Evolutionary conservation across 2,329 filamentous ascomycete species (phyloP).

Genomic region (Pestalotiopsis fici): DNA sequence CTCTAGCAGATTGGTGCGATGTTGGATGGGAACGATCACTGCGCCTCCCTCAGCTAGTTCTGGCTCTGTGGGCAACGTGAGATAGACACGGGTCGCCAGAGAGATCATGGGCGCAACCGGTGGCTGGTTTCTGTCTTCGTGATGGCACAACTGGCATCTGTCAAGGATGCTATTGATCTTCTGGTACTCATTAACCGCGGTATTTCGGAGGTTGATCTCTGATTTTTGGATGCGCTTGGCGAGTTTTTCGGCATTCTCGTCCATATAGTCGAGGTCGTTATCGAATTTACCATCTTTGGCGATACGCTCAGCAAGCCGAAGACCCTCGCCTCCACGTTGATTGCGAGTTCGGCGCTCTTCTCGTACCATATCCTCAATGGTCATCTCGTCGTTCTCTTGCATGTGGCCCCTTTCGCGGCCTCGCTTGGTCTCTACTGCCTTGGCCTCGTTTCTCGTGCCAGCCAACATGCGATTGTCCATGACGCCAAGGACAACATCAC

Average conservation of each 20-base stretch:
- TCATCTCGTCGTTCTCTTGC: constrained; percentile 93
- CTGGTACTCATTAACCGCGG: constrained; percentile 85
- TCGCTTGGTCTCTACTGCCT: constrained; percentile 74
- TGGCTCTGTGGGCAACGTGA: constrained; percentile 87
- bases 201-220: constrained; percentile 83
- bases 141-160: constrained; percentile 85
- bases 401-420: constrained; percentile 83
- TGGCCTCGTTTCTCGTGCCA: constrained; percentile 72
- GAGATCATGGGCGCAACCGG: constrained; percentile 85
- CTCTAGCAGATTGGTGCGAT: constrained; percentile 88
- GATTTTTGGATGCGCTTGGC: constrained; percentile 86
- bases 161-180: constrained; percentile 87
- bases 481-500: constrained; percentile 78
- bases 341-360: constrained; percentile 87
- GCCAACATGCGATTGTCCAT: constrained; percentile 91
- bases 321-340: constrained; percentile 76
- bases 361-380: constrained; percentile 92
- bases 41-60: constrained; percentile 83
- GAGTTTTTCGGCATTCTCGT: constrained; percentile 91
- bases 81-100: constrained; percentile 80
- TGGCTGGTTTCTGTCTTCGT: constrained; percentile 75
- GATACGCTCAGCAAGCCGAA: constrained; percentile 86
- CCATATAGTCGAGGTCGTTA: constrained; percentile 93
- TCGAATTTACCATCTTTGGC: constrained; percentile 90
- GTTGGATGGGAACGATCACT: constrained; percentile 85